phyloP scores from a whole-genome alignment of 179 eudicot genomes.

The Silene vulgaris region DNA sequence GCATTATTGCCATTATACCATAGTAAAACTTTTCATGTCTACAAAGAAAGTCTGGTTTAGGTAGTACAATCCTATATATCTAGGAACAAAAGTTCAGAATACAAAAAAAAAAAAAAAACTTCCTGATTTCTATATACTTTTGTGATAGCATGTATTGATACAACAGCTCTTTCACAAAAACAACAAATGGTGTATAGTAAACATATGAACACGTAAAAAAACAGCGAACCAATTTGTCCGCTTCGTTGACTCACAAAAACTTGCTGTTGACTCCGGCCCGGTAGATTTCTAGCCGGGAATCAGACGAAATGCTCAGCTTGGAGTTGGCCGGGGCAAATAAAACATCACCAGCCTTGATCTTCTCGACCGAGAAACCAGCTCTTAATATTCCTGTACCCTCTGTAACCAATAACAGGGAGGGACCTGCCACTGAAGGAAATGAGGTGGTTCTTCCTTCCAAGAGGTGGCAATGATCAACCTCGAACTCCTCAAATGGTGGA shows the following conservation, averaged over 20 bases:
- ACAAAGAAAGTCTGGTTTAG: neutral
- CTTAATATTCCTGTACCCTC: slow-evolving; percentile 52
- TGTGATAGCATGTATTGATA: slow-evolving; percentile 29
- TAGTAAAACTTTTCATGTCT: neutral
- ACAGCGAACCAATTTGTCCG: slow-evolving; percentile 4
- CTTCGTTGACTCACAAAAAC: slow-evolving; percentile 30
- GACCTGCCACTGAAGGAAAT: slow-evolving; percentile 55
- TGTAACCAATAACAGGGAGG: slow-evolving; percentile 59
- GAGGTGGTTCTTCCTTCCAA: slow-evolving; percentile 34
- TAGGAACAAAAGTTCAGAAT: neutral
- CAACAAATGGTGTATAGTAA: slow-evolving; percentile 21
- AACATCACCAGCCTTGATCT: slow-evolving; percentile 55
- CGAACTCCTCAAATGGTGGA: slow-evolving; percentile 85
- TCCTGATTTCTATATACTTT: slow-evolving; percentile 29
- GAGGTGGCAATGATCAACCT: slow-evolving; percentile 64
- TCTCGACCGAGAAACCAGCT: slow-evolving; percentile 29
- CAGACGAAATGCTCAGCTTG: slow-evolving; percentile 38
- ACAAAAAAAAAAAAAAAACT: neutral
- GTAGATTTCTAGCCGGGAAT: slow-evolving; percentile 44
- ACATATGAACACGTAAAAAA: slow-evolving; percentile 6
- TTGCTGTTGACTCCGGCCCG: slow-evolving; percentile 77
- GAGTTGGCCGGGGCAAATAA: slow-evolving; percentile 63
- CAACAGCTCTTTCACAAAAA: slow-evolving; percentile 18
- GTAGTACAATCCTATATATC: neutral
- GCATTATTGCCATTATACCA: neutral